phyloP scores from a whole-genome alignment of 352 stramenopile genomes.

The Phytophthora melonis region DNA sequence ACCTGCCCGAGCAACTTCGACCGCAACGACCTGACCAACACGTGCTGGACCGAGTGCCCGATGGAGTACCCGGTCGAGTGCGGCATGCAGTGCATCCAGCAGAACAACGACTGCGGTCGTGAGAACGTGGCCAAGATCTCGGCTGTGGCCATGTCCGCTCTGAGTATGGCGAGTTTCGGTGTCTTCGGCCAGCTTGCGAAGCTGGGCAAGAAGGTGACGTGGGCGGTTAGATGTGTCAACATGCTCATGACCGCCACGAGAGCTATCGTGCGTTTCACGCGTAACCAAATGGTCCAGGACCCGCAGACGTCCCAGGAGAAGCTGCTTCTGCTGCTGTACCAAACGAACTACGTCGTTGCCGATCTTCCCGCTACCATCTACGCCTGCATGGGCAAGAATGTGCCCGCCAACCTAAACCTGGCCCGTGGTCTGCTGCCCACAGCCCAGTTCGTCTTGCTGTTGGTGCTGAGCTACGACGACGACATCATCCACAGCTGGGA shows the following conservation, averaged over 20 bases:
- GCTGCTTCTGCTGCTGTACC: slow-evolving; percentile 56
- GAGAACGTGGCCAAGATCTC: slow-evolving; percentile 47
- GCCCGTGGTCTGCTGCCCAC: slow-evolving; percentile 34
- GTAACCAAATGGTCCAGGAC: slow-evolving; percentile 37
- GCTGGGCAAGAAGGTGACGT: slow-evolving; percentile 45
- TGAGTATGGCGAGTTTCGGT: slow-evolving; percentile 48
- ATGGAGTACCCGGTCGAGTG: slow-evolving; percentile 70
- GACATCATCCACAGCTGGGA: slow-evolving; percentile 35
- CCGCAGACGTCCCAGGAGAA: slow-evolving; percentile 61
- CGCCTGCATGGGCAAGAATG: slow-evolving; percentile 49
- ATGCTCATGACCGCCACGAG: slow-evolving; percentile 38
- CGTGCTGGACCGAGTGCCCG: slow-evolving; percentile 65
- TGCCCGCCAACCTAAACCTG: slow-evolving; percentile 26
- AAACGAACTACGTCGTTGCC: slow-evolving; percentile 63
- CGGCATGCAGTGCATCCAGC: slow-evolving; percentile 66
- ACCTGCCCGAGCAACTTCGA: slow-evolving; percentile 49
- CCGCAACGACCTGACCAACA: slow-evolving; percentile 46
- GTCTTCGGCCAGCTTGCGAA: slow-evolving; percentile 50
- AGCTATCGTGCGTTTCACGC: slow-evolving; percentile 39
- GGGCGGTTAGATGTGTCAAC: slow-evolving; percentile 54
- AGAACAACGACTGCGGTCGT: slow-evolving; percentile 60
- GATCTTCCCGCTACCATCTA: slow-evolving; percentile 62
- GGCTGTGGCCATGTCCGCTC: slow-evolving; percentile 38
- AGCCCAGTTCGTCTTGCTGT: slow-evolving; percentile 36
- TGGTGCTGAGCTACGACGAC: slow-evolving; percentile 43